Conservation (phyloP, 257 asterid genomes). For the Apocynum venetum region DNA sequence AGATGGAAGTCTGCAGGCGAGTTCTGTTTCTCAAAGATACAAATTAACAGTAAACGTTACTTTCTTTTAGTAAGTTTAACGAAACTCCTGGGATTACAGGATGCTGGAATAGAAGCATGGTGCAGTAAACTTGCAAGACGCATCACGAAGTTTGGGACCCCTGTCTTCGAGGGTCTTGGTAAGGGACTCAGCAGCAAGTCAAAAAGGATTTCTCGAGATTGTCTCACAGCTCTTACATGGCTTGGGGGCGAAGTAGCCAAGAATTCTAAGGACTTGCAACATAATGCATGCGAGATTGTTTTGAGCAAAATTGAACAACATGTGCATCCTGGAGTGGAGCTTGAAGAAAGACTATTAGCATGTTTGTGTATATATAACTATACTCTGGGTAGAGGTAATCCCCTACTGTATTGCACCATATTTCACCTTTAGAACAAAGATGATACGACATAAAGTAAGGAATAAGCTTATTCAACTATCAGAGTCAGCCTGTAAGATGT, state of each 20-base stretch:
- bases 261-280: constrained; percentile 59
- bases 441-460: background rate
- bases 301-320: constrained; percentile 57
- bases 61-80: background rate
- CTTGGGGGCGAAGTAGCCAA: constrained; percentile 76
- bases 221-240: constrained; percentile 70
- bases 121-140: constrained; percentile 58
- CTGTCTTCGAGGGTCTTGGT: constrained; percentile 56
- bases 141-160: constrained; percentile 44
- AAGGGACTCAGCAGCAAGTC: constrained; percentile 68
- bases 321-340: constrained; percentile 86
- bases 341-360: constrained; percentile 85
- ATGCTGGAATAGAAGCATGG: constrained; percentile 67
- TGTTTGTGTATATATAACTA: constrained; percentile 82
- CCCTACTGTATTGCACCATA: background rate
- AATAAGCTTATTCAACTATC: background rate
- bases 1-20: constrained; percentile 65
- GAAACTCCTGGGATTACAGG: constrained; percentile 36
- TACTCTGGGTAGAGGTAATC: constrained; percentile 74
- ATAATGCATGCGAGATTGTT: constrained; percentile 68
- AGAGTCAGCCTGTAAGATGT: background rate
- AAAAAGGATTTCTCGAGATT: constrained; percentile 63
- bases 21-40: background rate
- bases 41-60: background rate
- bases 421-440: background rate